Base-by-base conservation (phyloP, 192 early-diverging fungal species). In the Geranomyces variabilis region DNA sequence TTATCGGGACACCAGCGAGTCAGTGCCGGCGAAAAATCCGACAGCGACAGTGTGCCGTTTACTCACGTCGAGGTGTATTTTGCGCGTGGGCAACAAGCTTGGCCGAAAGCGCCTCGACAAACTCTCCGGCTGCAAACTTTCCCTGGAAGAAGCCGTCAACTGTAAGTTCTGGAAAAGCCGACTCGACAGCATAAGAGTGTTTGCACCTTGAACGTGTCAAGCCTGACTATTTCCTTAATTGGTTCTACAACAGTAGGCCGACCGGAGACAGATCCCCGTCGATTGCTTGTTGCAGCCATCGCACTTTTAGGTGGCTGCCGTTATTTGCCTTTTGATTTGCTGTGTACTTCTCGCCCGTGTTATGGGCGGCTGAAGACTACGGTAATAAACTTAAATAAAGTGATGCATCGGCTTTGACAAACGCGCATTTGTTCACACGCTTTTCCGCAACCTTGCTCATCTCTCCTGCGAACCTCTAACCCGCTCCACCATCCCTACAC, bases 101-200 rank as follows among this genome's bases (percentile, higher is more conserved):
- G 29, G 68, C 79, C 63, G 85, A 81, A 9, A 85, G 75, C 57
- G 83, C 79, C 69, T 90, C 88, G 13, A 88, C 76, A 61, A 89
- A 87, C 41, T 84, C 87, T 47, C 76, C 75, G 28, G 86, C 78
- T 8, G 81, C 74, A 57, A 87, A 86, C 31, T 82, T 78, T 21
- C 78, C 71, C 82, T 89, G 79, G 24, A 15, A 47, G n/a, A 5
- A 47, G 29, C 26, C 19, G 14, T 21, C 31, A n/a, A n/a, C n/a
- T n/a, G n/a, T n/a, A n/a, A n/a, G n/a, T n/a, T 24, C 46, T 13
- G 10, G 41, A 36, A 36, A 13, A 36, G 34, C 19, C 2, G 63
- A 7, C 19, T 8, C 63, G 24, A 28, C 21, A 4, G 28, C 46
- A 53, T 29, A 31, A 15, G 28, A 1, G 33, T 55, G 22, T 1